Evolutionary conservation across 2,329 filamentous ascomycete genomes (phyloP).

Genomic region (Aspergillus ruber): DNA sequence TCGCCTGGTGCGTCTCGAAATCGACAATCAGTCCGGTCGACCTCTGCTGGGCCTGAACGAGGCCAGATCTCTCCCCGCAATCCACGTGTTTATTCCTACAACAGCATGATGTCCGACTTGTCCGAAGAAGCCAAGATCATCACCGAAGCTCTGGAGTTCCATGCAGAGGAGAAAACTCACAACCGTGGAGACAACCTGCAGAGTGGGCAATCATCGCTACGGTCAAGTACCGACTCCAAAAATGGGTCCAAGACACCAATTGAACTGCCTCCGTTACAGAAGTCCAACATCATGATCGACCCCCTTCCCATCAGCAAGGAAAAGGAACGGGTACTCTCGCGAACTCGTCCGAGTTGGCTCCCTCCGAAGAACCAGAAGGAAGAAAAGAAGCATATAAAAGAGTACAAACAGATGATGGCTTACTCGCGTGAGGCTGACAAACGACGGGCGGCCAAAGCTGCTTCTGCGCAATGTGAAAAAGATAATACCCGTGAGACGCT

Average conservation of each 20-base stretch:
- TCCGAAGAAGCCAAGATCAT: constrained; percentile 56
- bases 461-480: constrained; percentile 43
- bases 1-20: constrained; percentile 27
- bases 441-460: constrained; percentile 43
- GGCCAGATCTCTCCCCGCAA: constrained; percentile 35
- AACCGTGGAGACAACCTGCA: constrained; percentile 43
- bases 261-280: constrained; percentile 55
- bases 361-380: constrained; percentile 74
- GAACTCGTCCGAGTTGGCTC: constrained; percentile 61
- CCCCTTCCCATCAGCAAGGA: constrained; percentile 61
- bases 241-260: constrained; percentile 32
- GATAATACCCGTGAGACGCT: constrained; percentile 48
- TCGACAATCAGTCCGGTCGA: constrained; percentile 25
- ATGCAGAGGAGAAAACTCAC: constrained; percentile 45
- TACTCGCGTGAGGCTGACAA: constrained; percentile 53
- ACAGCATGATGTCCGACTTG: constrained; percentile 50
- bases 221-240: constrained; percentile 34
- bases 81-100: constrained; percentile 53
- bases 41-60: constrained; percentile 37
- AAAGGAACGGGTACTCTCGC: constrained; percentile 59
- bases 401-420: constrained; percentile 63
- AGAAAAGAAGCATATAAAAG: constrained; percentile 77
- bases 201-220: constrained; percentile 33
- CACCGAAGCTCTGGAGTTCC: constrained; percentile 54
- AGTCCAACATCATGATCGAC: constrained; percentile 59